A percentile compares a stretch with the other conserved stretches of the same genome.
phyloP scores from a whole-genome alignment of 2,329 filamentous ascomycete species.

The Colletotrichum somersetense region DNA sequence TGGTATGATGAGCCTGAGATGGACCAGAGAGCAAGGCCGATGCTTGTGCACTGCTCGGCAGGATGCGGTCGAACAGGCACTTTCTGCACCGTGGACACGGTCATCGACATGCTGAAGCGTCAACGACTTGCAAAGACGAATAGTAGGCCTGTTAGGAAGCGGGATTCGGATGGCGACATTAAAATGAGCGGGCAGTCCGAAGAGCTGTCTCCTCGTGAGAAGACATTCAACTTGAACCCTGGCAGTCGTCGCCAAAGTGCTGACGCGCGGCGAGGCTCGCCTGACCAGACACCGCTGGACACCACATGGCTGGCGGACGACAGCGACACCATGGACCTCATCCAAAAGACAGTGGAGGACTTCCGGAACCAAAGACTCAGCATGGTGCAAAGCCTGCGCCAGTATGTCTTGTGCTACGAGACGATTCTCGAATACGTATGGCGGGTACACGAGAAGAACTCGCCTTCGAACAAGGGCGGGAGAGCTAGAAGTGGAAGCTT shows the following conservation, averaged over 20 bases:
- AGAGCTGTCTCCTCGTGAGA: conserved; percentile 48
- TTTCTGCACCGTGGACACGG: conserved; percentile 96
- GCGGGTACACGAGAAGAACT: conserved; percentile 57
- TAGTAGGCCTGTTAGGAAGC: conserved; percentile 40
- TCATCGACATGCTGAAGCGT: conserved; percentile 96
- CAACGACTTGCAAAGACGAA: conserved; percentile 66
- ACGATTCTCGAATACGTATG: conserved; percentile 89
- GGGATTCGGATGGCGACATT: conserved; percentile 61
- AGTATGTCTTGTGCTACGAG: conserved; percentile 97
- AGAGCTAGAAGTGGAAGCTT: conserved; percentile 45
- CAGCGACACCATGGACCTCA: conserved; percentile 79
- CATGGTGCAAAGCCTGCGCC: conserved; percentile 95
- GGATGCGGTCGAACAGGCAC: conserved; percentile 96
- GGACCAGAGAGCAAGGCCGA: conserved; percentile 69
- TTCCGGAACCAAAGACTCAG: conserved; percentile 89
- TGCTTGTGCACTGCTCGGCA: conserved; percentile 95
- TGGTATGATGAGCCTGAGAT: conserved; percentile 73
- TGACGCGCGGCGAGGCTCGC: conserved; percentile 37
- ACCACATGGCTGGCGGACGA: conserved; percentile 78
- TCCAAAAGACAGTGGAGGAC: conserved; percentile 90
- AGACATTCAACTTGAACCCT: conserved; percentile 43
- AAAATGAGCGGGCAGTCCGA: conserved; percentile 55
- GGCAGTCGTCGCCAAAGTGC: conserved; percentile 33
- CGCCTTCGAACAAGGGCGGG: conserved; percentile 39
- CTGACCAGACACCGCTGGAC: conserved; percentile 51